Base-by-base conservation (phyloP, 129 eudicot genomes). In the Flaveria linearis region DNA sequence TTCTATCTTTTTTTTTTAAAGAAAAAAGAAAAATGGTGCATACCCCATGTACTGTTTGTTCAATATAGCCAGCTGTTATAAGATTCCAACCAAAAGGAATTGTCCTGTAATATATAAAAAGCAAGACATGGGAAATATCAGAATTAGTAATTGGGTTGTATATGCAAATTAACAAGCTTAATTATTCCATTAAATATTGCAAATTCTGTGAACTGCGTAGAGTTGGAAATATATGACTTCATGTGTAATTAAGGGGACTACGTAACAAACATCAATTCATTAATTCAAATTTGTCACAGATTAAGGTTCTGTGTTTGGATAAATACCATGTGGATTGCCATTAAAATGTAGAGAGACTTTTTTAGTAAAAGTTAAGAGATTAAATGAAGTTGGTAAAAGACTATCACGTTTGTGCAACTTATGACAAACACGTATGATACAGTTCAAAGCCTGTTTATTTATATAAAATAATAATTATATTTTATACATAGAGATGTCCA, bases 71-170 rank as follows among this genome's bases (percentile, higher is more conserved):
- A 67, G 98, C 96, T 62, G 98, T 94, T 71, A 94, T 72, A 75
- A 94, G 98, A 78, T 94, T 94, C 98, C 98, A 94, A 61, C 86
- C 97, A 86, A 94, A 94, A 57, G 98, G 98, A 83, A 94, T 94
- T 25, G 98, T 94, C 93, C 98, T 94, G 79, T 82, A 80, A 81
- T 36, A 69, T n/a, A 75, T 49, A 52, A 60, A 33, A 76, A 42
- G 39, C 23, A 72, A 5, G 26, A 76, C 42, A 28, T 18, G 73
- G 66, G 23, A 80, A 10, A 80, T 65, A 28, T 66, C 26, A 67
- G 49, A 62, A 73, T 7, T 51, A 51, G 3, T 30, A 28, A 79
- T 72, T 8, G 39, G 43, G 45, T 36, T 79, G 56, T 33, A 36
- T 41, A 63, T 30, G 30, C n/a, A 16, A 47, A 14, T 25, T 69